These are phyloP conservation scores for Blastobotrys malaysiensis DNA, from an alignment of 1,139 yeast genomes.

Conservation along the genomic window DNA sequence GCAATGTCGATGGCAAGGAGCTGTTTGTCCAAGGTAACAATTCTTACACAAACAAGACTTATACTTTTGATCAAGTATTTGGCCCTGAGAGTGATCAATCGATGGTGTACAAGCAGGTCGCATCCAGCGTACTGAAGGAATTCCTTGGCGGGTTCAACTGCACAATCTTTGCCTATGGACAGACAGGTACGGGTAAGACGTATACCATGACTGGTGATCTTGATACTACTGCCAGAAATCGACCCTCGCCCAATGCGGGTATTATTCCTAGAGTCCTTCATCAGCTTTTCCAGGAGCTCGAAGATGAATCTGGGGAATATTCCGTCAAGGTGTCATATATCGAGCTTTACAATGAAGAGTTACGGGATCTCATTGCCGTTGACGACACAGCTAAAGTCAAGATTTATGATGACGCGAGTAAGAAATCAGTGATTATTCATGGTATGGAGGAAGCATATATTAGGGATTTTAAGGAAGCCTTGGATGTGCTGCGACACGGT, in stretches of 20 bases:
- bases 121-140: slow-evolving; percentile 26
- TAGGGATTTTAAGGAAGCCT: slow-evolving; percentile 33
- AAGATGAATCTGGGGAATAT: slow-evolving; percentile 40
- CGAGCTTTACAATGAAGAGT: slow-evolving; percentile 70
- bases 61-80: slow-evolving; percentile 60
- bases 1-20: slow-evolving; percentile 23
- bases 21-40: slow-evolving; percentile 30
- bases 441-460: slow-evolving; percentile 41
- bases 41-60: slow-evolving; percentile 40
- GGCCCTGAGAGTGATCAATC: slow-evolving; percentile 68
- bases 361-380: slow-evolving; percentile 47
- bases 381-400: slow-evolving; percentile 36
- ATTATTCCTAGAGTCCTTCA: slow-evolving; percentile 58
- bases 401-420: slow-evolving; percentile 39
- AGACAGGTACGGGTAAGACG: slow-evolving; percentile 87
- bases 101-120: slow-evolving; percentile 51
- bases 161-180: slow-evolving; percentile 82
- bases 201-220: slow-evolving; percentile 78
- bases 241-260: slow-evolving; percentile 43
- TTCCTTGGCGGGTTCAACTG: slow-evolving; percentile 47
- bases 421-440: slow-evolving; percentile 33
- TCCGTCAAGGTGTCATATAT: slow-evolving; percentile 64
- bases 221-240: slow-evolving; percentile 10
- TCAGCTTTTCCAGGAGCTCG: slow-evolving; percentile 17
- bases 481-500: slow-evolving; percentile 43